Evolutionary conservation across 2,329 filamentous ascomycete genomes (phyloP).

Genomic region (Chaetomiaceae sp.): DNA sequence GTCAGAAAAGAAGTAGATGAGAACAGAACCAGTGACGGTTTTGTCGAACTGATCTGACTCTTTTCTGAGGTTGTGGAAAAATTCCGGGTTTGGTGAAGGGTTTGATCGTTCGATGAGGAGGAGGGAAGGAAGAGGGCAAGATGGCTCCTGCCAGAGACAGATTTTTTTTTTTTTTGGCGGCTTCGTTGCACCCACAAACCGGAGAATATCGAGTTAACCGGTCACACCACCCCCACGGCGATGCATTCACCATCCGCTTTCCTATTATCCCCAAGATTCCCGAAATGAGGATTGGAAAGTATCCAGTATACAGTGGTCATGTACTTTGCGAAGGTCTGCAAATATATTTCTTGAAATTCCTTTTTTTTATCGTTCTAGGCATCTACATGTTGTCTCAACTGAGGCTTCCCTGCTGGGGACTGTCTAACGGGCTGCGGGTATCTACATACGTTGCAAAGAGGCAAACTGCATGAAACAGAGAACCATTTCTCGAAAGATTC

Average conservation of each 20-base stretch:
- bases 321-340: too few species aligned
- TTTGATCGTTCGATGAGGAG: constrained; percentile 26
- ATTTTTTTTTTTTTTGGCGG: constrained; percentile 25
- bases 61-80: constrained; percentile 44
- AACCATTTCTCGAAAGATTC: too few species aligned
- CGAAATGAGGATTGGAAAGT: too few species aligned
- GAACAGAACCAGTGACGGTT: constrained; percentile 57
- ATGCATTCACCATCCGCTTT: not conserved
- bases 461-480: too few species aligned
- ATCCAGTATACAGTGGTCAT: too few species aligned
- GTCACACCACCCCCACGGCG: not conserved
- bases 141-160: constrained; percentile 24
- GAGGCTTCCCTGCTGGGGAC: too few species aligned
- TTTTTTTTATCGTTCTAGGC: too few species aligned
- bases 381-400: too few species aligned
- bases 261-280: too few species aligned
- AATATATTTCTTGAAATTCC: too few species aligned
- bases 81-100: constrained; percentile 26
- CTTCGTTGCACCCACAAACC: constrained; percentile 11
- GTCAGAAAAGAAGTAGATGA: constrained; percentile 48
- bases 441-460: too few species aligned
- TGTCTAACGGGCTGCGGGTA: too few species aligned
- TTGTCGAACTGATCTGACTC: constrained; percentile 48
- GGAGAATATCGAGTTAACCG: constrained; percentile 18
- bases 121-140: constrained; percentile 24